Evolutionary conservation across 306 rosid genomes (phyloP), one percentile per base, ranked within the genome.

Genomic region (Astragalus membranaceus): DNA sequence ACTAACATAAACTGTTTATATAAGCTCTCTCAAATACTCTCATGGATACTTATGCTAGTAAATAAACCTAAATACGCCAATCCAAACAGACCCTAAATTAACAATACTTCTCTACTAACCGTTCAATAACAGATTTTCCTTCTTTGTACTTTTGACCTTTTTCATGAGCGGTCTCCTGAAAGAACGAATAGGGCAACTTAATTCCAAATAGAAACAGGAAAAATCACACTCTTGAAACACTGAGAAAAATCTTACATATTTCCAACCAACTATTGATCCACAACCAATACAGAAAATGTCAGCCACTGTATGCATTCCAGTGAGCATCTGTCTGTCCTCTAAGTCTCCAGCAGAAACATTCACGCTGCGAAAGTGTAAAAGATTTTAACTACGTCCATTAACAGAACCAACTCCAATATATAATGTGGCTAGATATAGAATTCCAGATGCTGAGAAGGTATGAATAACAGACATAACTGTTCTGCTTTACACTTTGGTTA

Each of bases 201-300:
- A 67, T 79, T 41, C 37, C 23, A 50, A 7, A 64, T 30, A 67
- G 55, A 74, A 39, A 74, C n/a, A 23, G 33, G 59, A 16, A 62
- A 79, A n/a, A 73, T 51, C 75, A 63, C 30, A 71, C 42, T 46
- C 58, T 46, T 6, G 39, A 71, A 58, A 76, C 44, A 59, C 42
- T 69, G 80, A 36, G 75, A 32, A 30, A 55, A 67, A 58, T 83
- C 98, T 87, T 90, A 94, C 98, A 80, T 94, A 94, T 87, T 82
- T 94, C 98, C 98, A 94, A 61, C 98, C 98, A 16, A 94, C 88
- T 67, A 88, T 81, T 32, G 98, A 94, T 78, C 98, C 98, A 81
- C 98, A 94, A 17, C 97, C 97, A 8, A 94, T 90, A 48, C 98
- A 94, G 88, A 94, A 94, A 54, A 94, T 88, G 89, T 94, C 98